phyloP scores from a whole-genome alignment of 257 asterid species.

The Solanum tarapatanum region DNA sequence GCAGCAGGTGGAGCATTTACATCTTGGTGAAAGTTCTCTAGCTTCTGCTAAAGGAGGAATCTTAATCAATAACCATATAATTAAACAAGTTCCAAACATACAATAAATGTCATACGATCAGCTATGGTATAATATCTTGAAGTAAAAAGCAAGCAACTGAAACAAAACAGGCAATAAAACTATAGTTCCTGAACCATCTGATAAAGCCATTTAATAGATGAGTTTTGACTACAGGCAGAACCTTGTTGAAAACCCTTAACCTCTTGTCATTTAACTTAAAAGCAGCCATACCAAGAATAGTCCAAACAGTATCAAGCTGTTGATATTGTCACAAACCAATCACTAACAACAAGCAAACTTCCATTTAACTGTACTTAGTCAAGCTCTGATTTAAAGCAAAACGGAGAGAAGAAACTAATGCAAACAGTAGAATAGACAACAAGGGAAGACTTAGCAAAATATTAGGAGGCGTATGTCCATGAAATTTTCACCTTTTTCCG shows the following conservation, averaged over 20 bases:
- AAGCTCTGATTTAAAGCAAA: not conserved
- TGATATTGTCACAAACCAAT: not conserved
- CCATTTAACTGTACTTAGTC: not conserved
- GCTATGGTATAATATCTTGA: not conserved
- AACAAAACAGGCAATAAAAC: not conserved
- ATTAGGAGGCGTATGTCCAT: not conserved
- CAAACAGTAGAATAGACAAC: not conserved
- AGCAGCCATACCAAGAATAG: not conserved
- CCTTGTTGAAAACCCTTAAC: not conserved
- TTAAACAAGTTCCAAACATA: not conserved
- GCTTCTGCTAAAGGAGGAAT: not conserved
- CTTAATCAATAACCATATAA: not conserved
- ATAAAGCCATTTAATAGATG: not conserved
- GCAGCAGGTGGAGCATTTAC: not conserved
- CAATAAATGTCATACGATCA: not conserved
- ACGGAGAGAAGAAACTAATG: not conserved
- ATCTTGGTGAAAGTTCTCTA: slow-evolving; percentile 12
- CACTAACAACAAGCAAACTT: not conserved
- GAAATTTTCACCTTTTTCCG: not conserved
- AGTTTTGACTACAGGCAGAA: not conserved
- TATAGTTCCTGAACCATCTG: not conserved
- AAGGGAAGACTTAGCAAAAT: not conserved
- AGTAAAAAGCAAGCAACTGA: not conserved
- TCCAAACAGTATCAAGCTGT: not conserved
- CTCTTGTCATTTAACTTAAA: not conserved